phyloP scores from a whole-genome alignment of 176 grass and related monocot genomes.

The Lolium multiflorum region DNA sequence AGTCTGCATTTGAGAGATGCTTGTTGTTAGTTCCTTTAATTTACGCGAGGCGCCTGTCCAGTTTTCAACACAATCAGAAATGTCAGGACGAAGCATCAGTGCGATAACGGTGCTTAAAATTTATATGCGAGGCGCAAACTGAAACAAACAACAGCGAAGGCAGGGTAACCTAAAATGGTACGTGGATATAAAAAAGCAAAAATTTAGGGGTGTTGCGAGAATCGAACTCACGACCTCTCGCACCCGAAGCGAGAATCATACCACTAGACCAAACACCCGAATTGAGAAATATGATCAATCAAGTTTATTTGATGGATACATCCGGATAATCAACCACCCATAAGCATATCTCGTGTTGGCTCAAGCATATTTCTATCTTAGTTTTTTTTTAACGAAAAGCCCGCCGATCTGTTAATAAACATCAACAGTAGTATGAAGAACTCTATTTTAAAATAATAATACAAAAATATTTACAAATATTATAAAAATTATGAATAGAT shows the following conservation, averaged over 20 bases:
- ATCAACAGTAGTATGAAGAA: too few relatives aligned
- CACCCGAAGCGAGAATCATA: constrained; percentile 99
- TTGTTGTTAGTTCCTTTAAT: background rate
- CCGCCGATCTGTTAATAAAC: too few relatives aligned
- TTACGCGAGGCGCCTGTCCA: background rate
- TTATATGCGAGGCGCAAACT: too few relatives aligned
- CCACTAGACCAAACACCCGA: constrained; percentile 94
- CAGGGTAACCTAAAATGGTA: background rate
- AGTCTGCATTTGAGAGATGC: background rate
- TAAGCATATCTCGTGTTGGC: too few relatives aligned
- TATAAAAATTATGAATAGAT: too few relatives aligned
- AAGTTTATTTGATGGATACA: background rate
- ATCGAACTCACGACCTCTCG: constrained; percentile 94
- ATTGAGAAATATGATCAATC: accelerated
- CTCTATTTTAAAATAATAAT: too few relatives aligned
- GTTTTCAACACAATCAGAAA: background rate
- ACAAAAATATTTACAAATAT: too few relatives aligned
- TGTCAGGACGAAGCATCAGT: background rate
- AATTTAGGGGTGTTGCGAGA: constrained; percentile 77
- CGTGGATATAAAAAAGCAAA: background rate
- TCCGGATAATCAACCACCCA: too few relatives aligned
- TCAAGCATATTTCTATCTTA: too few relatives aligned
- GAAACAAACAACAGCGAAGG: background rate
- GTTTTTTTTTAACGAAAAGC: too few relatives aligned
- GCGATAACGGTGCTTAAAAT: background rate